Base-by-base conservation (phyloP, 192 early-diverging fungal species). In the Allomyces macrogynus region DNA sequence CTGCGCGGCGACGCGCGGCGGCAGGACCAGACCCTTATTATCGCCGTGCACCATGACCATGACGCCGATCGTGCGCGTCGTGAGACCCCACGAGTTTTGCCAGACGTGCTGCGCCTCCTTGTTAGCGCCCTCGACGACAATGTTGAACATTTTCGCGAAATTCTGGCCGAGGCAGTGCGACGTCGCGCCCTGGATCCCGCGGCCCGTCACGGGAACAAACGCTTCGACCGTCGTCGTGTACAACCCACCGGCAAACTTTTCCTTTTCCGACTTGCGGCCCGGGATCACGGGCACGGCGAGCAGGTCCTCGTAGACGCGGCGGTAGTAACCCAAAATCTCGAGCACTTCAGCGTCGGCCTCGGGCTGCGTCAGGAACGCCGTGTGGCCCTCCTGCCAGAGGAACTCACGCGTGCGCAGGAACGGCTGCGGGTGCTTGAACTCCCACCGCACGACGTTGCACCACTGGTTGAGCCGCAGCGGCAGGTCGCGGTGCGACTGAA, bases 331-430 rank as follows among this genome's bases (percentile, higher is more conserved):
- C 67, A 99, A 76, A 63, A 99, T 93, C 65, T 93, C 80, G 54
- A 74, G 75, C 20, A 95, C 93, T 76, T 99, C 96, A 5, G 54
- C 64, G 71, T 84, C 89, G 44, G 93, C 89, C 62, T 86, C 91
- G 40, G 89, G 83, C 77, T 90, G 84, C 66, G 87, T 93, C 62
- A 91, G 81, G 68, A 93, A 89, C 23, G 93, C 96, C 65, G 92
- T 95, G 75, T 99, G 96, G 62, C 96, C 96, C 76, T 99, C 96
- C 75, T 99, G 96, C 96, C 96, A 99, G 70, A 99, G 79, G 81
- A 99, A 99, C 81, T 99, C 96, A 66, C 96, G 89, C 22, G 96
- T 97, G 62, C 96, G 83, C 68, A 99, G 73, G 84, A 99, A 99
- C 62, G 96, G 94, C 79, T 96, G 92, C 60, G 93, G 93, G 78